Evolutionary conservation across 2,329 filamentous ascomycete species (phyloP).

Genomic region (Cytospora leucostoma): DNA sequence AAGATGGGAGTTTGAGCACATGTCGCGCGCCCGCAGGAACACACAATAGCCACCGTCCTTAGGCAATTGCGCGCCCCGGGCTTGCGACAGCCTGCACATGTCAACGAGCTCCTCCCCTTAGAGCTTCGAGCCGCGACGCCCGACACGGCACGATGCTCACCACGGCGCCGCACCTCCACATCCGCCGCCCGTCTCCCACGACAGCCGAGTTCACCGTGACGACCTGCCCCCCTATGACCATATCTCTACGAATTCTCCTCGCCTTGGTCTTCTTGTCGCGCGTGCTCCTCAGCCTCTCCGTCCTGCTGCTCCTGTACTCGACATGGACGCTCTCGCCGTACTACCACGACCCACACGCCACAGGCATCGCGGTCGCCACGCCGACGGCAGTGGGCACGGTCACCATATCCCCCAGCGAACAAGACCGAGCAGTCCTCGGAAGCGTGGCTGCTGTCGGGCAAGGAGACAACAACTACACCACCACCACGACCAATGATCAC

Average conservation of each 20-base stretch:
- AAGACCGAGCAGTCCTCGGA: background rate
- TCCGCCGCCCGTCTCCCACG: conserved; percentile 74
- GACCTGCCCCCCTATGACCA: conserved; percentile 63
- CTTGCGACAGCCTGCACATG: background rate
- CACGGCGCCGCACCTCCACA: conserved; percentile 59
- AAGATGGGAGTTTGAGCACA: conserved; percentile 22
- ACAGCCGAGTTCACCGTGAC: conserved; percentile 93
- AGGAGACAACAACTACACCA: background rate
- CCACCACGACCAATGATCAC: background rate
- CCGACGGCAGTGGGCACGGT: background rate
- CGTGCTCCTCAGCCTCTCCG: conserved; percentile 42
- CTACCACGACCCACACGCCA: conserved; percentile 26
- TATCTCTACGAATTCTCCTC: conserved; percentile 50
- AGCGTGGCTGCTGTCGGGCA: background rate
- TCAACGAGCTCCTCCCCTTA: background rate
- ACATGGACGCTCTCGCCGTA: conserved; percentile 45
- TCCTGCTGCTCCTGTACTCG: conserved; percentile 53
- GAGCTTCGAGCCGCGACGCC: conserved; percentile 7
- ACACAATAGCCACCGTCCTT: background rate
- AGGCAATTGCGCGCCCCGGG: background rate
- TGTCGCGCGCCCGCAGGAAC: background rate
- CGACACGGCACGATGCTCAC: conserved; percentile 57
- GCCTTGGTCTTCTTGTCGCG: conserved; percentile 47
- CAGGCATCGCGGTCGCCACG: conserved; percentile 17
- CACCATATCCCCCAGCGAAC: conserved; percentile 18